These are phyloP conservation scores for Daphne laureola DNA, from an alignment of 441 rosid genomes.

Conservation along the genomic window DNA sequence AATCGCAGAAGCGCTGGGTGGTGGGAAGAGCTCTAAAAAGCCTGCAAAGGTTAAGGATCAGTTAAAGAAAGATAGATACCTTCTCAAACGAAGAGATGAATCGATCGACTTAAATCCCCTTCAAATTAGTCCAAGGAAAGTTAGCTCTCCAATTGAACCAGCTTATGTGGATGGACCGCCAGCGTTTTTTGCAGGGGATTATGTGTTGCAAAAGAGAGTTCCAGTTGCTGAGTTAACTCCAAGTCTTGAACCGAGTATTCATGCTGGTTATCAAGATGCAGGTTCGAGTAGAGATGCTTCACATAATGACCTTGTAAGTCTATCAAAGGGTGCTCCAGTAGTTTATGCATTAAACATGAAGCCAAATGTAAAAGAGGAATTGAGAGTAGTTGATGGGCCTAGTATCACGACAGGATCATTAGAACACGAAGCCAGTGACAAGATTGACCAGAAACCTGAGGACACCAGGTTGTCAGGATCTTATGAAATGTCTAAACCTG, in stretches of 20 bases:
- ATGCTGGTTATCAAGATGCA: conserved; percentile 25
- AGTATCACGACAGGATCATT: conserved; percentile 14
- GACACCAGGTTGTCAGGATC: conserved; percentile 26
- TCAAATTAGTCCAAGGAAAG: conserved; percentile 29
- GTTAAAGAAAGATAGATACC: conserved; percentile 63
- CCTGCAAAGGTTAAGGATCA: conserved; percentile 64
- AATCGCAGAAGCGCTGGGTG: conserved; percentile 73
- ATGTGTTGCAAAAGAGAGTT: conserved; percentile 63
- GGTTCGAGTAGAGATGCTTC: conserved; percentile 27
- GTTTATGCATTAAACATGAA: conserved; percentile 14
- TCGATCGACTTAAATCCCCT: conserved; percentile 24
- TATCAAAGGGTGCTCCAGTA: conserved; percentile 18
- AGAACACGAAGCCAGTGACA: conserved; percentile 25
- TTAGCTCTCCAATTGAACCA: conserved; percentile 23
- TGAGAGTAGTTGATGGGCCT: conserved; percentile 13
- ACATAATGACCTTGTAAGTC: conserved; percentile 23
- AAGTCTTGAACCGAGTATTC: conserved; percentile 30
- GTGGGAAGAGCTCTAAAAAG: conserved; percentile 49
- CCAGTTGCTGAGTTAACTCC: conserved; percentile 24
- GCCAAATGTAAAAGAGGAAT: conserved; percentile 17
- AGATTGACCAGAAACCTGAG: conserved; percentile 23
- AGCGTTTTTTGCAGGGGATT: conserved; percentile 33
- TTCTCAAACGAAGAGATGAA: conserved; percentile 77
- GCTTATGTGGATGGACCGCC: conserved; percentile 39
- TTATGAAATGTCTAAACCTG: conserved; percentile 32